A percentile compares a stretch with the other conserved stretches of the same genome.
These are phyloP conservation scores for Polytrichum commune DNA, from an alignment of 225 moss, liverwort and hornwort species.

Conservation along the genomic window DNA sequence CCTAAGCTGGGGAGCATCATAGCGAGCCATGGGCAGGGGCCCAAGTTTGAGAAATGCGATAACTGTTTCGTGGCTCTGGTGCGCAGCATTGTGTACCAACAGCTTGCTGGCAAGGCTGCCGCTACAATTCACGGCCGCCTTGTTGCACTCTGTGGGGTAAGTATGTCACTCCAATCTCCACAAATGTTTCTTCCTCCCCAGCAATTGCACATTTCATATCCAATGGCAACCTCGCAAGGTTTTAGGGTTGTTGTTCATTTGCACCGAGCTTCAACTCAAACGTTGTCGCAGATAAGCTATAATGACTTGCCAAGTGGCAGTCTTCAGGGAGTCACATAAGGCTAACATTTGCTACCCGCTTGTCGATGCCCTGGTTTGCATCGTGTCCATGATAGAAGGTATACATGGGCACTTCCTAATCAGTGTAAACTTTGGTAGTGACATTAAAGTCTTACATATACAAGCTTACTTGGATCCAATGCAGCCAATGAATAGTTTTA, in stretches of 20 bases:
- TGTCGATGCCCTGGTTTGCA: not conserved
- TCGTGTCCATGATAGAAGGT: not conserved
- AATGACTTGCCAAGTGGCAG: too few relatives aligned
- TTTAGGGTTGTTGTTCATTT: not conserved
- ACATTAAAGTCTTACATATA: not conserved
- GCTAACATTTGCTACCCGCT: not conserved
- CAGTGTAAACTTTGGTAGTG: not conserved
- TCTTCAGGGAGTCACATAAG: too few relatives aligned
- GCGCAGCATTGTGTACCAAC: constrained; percentile 84
- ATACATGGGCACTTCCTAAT: not conserved
- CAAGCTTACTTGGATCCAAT: too few relatives aligned
- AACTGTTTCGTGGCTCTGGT: constrained; percentile 54
- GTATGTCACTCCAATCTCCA: constrained; percentile 2
- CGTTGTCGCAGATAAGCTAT: too few relatives aligned
- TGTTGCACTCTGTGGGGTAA: constrained; percentile 70
- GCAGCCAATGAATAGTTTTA: too few relatives aligned
- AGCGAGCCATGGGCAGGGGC: constrained; percentile 46
- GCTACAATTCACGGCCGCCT: constrained; percentile 61
- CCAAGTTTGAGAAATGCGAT: constrained; percentile 57
- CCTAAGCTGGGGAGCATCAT: constrained; percentile 56
- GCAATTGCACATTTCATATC: too few relatives aligned
- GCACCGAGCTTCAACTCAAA: not conserved
- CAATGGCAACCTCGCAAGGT: not conserved
- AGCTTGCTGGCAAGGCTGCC: constrained; percentile 85
- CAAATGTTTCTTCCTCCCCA: not conserved